Evolutionary conservation across 331 rosid genomes (phyloP).

Genomic region (Acacia pycnantha): DNA sequence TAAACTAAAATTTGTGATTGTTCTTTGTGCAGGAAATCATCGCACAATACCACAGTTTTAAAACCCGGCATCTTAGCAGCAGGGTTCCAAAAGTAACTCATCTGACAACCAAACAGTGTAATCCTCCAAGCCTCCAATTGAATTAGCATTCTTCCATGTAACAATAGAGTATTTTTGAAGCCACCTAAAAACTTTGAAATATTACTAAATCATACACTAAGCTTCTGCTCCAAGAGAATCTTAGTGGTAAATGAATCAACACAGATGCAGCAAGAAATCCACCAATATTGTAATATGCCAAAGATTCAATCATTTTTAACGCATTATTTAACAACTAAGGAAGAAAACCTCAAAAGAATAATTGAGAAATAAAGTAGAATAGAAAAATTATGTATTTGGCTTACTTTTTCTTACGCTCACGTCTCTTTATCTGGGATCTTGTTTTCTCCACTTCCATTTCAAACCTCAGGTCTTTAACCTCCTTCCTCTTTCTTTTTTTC

Average conservation of each 20-base stretch:
- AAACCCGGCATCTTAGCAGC: neutral
- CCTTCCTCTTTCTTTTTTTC: slow-evolving; percentile 75
- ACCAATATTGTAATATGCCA: neutral
- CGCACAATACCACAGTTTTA: neutral
- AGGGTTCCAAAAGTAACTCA: neutral
- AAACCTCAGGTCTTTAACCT: slow-evolving; percentile 80
- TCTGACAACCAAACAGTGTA: neutral
- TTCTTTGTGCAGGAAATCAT: neutral
- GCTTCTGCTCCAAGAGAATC: neutral
- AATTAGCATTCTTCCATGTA: neutral
- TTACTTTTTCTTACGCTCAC: slow-evolving; percentile 77
- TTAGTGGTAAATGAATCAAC: neutral
- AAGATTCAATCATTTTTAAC: neutral
- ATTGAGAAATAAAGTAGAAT: neutral
- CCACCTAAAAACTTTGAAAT: neutral
- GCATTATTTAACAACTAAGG: neutral
- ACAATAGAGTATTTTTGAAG: neutral
- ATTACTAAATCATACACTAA: neutral
- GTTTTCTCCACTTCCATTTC: slow-evolving; percentile 45
- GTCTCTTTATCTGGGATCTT: slow-evolving; percentile 43
- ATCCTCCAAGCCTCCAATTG: neutral
- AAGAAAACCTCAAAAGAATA: neutral
- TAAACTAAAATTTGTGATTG: neutral
- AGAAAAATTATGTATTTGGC: slow-evolving; percentile 20
- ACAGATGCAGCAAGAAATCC: neutral